Percentiles rank a stretch among this genome's conserved stretches.
These are phyloP conservation scores for Pleurotus eryngii DNA, from an alignment of 768 basidiomycete species.

Conservation along the genomic window DNA sequence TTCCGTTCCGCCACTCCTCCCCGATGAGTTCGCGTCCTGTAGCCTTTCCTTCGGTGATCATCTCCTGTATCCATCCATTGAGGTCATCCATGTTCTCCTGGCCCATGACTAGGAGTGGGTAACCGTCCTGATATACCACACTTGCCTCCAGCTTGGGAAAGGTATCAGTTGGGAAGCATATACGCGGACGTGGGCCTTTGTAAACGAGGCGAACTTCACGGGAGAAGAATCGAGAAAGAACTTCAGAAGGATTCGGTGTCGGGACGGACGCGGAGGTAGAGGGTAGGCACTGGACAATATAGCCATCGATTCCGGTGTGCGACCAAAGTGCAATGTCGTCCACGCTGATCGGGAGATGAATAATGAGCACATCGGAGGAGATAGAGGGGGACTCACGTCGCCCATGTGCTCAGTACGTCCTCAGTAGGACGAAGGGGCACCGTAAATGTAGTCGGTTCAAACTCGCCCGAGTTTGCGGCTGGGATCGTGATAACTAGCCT, in stretches of 20 bases:
- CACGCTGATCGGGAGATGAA: conserved; percentile 35
- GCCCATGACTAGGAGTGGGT: conserved; percentile 63
- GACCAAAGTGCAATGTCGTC: conserved; percentile 51
- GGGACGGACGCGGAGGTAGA: conserved; percentile 17
- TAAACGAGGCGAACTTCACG: conserved; percentile 59
- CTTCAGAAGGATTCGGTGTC: conserved; percentile 43
- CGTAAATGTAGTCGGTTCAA: conserved; percentile 39
- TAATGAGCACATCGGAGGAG: not conserved
- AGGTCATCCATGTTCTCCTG: conserved; percentile 60
- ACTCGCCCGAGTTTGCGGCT: conserved; percentile 43
- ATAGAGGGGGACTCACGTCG: conserved; percentile 38
- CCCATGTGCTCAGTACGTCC: conserved; percentile 50
- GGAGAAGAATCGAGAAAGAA: conserved; percentile 61
- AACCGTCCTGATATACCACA: conserved; percentile 66
- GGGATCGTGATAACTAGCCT: conserved; percentile 58
- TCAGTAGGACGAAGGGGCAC: conserved; percentile 56
- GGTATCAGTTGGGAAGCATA: conserved; percentile 43
- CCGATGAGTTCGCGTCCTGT: conserved; percentile 44
- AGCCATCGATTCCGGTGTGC: conserved; percentile 53
- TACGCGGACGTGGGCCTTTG: conserved; percentile 60
- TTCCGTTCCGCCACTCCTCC: conserved; percentile 51
- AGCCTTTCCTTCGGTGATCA: conserved; percentile 1
- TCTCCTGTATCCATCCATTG: conserved; percentile 36
- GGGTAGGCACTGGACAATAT: conserved; percentile 43
- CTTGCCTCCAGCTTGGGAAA: conserved; percentile 60